phyloP scores from a whole-genome alignment of 257 asterid species.

The Solanum tarijense region DNA sequence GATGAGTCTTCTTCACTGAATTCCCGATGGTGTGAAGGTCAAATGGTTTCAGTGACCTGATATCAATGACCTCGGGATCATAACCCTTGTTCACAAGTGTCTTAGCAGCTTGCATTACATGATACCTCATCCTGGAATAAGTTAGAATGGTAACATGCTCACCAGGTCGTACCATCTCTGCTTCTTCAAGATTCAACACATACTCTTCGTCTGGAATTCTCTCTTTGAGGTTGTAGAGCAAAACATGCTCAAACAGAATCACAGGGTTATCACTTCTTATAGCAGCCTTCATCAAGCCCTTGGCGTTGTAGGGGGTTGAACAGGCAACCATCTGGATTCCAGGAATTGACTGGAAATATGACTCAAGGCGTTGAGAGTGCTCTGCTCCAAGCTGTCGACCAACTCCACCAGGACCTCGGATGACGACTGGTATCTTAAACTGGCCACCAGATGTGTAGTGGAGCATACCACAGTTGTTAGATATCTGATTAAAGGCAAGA shows the following conservation, averaged over 20 bases:
- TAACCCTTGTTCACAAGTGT: slow-evolving; percentile 66
- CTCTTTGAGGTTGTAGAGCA: slow-evolving; percentile 75
- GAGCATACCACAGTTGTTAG: slow-evolving; percentile 91
- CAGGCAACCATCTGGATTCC: slow-evolving; percentile 89
- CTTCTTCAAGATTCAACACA: slow-evolving; percentile 59
- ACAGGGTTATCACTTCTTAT: slow-evolving; percentile 78
- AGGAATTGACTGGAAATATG: slow-evolving; percentile 77
- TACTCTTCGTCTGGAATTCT: slow-evolving; percentile 78
- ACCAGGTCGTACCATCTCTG: slow-evolving; percentile 83
- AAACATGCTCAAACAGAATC: slow-evolving; percentile 68
- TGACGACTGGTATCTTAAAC: slow-evolving; percentile 66
- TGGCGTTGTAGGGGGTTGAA: slow-evolving; percentile 74
- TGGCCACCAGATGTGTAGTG: slow-evolving; percentile 90
- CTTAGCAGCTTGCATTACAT: slow-evolving; percentile 85
- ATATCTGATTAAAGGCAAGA: slow-evolving; percentile 73
- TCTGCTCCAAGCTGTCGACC: slow-evolving; percentile 93
- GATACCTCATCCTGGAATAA: slow-evolving; percentile 84
- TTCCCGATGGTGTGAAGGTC: slow-evolving; percentile 70
- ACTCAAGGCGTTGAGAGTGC: slow-evolving; percentile 81
- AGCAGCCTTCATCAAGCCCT: slow-evolving; percentile 80
- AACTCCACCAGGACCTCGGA: slow-evolving; percentile 95
- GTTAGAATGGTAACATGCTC: slow-evolving; percentile 70
- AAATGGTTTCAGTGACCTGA: slow-evolving; percentile 75
- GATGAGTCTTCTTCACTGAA: slow-evolving; percentile 75
- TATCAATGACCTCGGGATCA: slow-evolving; percentile 79